A percentile compares a stretch with the other conserved stretches of the same genome.
Evolutionary conservation across 2,329 filamentous ascomycete genomes (phyloP).

Genomic region (Fusarium burgessii): DNA sequence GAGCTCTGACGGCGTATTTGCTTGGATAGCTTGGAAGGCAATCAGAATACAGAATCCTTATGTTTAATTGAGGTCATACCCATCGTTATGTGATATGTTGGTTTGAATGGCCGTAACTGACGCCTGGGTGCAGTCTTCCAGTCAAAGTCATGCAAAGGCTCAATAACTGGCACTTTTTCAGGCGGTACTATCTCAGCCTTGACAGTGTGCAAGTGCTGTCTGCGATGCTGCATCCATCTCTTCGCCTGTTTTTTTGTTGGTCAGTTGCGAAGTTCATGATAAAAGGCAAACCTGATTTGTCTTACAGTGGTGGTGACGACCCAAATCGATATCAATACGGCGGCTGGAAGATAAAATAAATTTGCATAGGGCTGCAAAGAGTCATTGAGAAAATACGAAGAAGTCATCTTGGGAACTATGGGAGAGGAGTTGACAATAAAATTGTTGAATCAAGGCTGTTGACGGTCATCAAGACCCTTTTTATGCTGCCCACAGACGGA

Average conservation of each 20-base stretch:
- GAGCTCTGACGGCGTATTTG: slow-evolving; percentile 60
- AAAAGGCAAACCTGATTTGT: not conserved
- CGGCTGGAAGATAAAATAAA: slow-evolving; percentile 17
- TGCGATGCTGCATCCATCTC: slow-evolving; percentile 36
- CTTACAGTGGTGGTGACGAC: slow-evolving; percentile 23
- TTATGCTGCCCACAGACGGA: not conserved
- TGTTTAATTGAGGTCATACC: not conserved
- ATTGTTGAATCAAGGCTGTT: not conserved
- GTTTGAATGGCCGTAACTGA: slow-evolving; percentile 24
- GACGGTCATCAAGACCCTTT: not conserved
- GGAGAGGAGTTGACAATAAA: not conserved
- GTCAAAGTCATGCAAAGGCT: slow-evolving; percentile 26
- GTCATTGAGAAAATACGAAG: not conserved
- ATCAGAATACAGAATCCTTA: accelerated
- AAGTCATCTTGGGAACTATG: not conserved
- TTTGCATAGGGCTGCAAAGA: slow-evolving; percentile 12
- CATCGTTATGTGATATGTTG: slow-evolving; percentile 37
- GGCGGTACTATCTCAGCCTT: not conserved
- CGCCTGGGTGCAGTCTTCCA: slow-evolving; percentile 22
- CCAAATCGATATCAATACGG: slow-evolving; percentile 20
- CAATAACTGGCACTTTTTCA: slow-evolving; percentile 12
- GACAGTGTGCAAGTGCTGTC: slow-evolving; percentile 1
- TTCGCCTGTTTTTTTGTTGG: slow-evolving; percentile 18
- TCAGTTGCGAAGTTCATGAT: not conserved
- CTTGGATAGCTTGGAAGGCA: slow-evolving; percentile 54